Evolutionary conservation across 83 land plant species (phyloP).

Genomic region (Diphasiastrum complanatum): DNA sequence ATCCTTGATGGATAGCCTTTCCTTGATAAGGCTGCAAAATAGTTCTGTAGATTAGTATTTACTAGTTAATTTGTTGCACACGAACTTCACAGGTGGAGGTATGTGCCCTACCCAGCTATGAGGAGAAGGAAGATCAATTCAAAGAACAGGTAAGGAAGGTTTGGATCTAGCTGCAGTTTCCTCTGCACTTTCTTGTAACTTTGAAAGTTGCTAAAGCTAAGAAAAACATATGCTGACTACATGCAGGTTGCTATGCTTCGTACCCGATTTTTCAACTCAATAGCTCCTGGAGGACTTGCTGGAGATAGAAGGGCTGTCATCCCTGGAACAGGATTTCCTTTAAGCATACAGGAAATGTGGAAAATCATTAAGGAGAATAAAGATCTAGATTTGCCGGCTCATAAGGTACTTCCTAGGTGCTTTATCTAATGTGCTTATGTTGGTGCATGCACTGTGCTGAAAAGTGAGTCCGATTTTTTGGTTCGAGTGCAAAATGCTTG

Average conservation of each 20-base stretch:
- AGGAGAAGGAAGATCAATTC: conserved; percentile 82
- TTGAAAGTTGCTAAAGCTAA: not conserved
- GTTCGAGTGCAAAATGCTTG: not conserved
- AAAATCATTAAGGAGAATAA: conserved; percentile 79
- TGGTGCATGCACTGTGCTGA: not conserved
- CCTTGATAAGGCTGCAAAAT: too few relatives aligned
- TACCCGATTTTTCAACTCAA: conserved; percentile 60
- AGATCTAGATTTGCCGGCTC: conserved; percentile 91
- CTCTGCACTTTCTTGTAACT: not conserved
- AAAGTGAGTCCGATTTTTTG: not conserved
- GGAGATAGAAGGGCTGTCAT: conserved; percentile 87
- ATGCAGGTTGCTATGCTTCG: conserved; percentile 61
- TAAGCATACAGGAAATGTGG: conserved; percentile 85
- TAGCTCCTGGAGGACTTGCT: conserved; percentile 91
- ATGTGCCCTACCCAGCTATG: conserved; percentile 62
- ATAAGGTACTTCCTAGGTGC: too few relatives aligned
- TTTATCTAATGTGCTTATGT: too few relatives aligned
- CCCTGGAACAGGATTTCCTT: conserved; percentile 87
- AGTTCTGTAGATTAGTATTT: too few relatives aligned
- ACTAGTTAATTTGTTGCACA: too few relatives aligned
- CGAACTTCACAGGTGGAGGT: conserved; percentile 75
- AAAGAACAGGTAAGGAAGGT: conserved; percentile 52
- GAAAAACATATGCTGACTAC: not conserved
- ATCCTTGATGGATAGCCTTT: not conserved
- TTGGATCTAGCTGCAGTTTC: not conserved